Percentiles rank a stretch among this genome's conserved stretches.
Evolutionary conservation across 2,329 filamentous ascomycete species (phyloP).

Genomic region (Penicillium sp.): DNA sequence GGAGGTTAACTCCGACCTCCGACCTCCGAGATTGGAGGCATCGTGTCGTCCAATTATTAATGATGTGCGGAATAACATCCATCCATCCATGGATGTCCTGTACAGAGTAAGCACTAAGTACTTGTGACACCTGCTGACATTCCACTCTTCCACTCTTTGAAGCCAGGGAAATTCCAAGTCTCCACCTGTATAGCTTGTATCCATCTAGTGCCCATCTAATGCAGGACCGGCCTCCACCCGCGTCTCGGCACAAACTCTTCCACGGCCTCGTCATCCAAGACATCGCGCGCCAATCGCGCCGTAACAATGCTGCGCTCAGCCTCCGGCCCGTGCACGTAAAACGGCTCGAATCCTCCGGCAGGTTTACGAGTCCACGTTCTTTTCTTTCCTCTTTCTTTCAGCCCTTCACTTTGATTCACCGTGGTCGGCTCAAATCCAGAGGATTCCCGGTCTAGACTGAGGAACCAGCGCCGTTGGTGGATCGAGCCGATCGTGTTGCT

Average conservation of each 20-base stretch:
- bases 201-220: slow-evolving; percentile 7
- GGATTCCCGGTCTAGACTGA: slow-evolving; percentile 52
- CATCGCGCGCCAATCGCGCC: slow-evolving; percentile 50
- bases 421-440: slow-evolving; percentile 46
- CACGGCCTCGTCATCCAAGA: slow-evolving; percentile 55
- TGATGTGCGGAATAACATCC: neutral
- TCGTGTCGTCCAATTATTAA: neutral
- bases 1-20: neutral
- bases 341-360: slow-evolving; percentile 45
- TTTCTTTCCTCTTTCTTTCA: neutral
- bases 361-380: slow-evolving; percentile 25
- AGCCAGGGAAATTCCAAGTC: too few relatives aligned
- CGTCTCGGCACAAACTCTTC: slow-evolving; percentile 49
- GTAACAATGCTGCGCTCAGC: slow-evolving; percentile 60
- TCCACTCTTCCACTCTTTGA: neutral
- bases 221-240: slow-evolving; percentile 47
- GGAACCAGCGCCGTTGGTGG: slow-evolving; percentile 59
- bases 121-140: neutral
- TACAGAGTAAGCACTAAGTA: neutral
- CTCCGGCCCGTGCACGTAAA: slow-evolving; percentile 54
- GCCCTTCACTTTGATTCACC: neutral
- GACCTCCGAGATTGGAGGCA: neutral
- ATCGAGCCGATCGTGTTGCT: slow-evolving; percentile 58
- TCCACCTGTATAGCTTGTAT: neutral
- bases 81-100: neutral